Evolutionary conservation across 371 early-diverging fungal species (phyloP).

Genomic region (Lichtheimia hyalospora): DNA sequence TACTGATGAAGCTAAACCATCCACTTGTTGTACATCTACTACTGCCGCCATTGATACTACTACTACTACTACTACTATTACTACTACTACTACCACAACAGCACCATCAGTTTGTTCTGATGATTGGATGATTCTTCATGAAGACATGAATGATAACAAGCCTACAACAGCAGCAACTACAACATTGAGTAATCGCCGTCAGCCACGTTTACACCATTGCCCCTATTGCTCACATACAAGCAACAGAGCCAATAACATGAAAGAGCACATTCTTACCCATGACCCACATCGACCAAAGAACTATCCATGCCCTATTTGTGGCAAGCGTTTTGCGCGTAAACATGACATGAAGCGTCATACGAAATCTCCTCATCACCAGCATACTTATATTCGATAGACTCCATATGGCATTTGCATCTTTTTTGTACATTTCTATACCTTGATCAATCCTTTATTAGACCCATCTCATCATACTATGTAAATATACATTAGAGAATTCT

Average conservation of each 20-base stretch:
- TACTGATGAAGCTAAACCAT: no score
- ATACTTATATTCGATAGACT: not conserved
- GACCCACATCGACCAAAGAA: slow-evolving; percentile 27
- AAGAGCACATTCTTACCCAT: slow-evolving; percentile 27
- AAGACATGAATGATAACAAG: not conserved
- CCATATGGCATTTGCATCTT: no score
- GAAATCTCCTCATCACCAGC: slow-evolving; percentile 15
- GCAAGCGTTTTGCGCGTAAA: slow-evolving; percentile 59
- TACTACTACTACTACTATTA: no score
- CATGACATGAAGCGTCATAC: slow-evolving; percentile 64
- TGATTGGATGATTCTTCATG: no score
- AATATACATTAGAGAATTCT: no score
- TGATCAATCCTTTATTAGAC: no score
- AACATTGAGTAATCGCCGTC: not conserved
- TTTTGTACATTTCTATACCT: no score
- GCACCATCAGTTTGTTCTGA: no score
- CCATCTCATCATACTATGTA: no score
- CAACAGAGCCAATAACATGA: slow-evolving; percentile 30
- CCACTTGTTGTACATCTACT: no score
- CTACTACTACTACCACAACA: no score
- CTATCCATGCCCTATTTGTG: slow-evolving; percentile 37
- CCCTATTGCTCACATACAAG: slow-evolving; percentile 20
- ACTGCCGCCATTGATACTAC: no score
- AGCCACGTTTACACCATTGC: slow-evolving; percentile 15
- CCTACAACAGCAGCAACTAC: not conserved